Evolutionary conservation across 495 filamentous ascomycete species (phyloP).

Genomic region (Penicillium waksmanii): DNA sequence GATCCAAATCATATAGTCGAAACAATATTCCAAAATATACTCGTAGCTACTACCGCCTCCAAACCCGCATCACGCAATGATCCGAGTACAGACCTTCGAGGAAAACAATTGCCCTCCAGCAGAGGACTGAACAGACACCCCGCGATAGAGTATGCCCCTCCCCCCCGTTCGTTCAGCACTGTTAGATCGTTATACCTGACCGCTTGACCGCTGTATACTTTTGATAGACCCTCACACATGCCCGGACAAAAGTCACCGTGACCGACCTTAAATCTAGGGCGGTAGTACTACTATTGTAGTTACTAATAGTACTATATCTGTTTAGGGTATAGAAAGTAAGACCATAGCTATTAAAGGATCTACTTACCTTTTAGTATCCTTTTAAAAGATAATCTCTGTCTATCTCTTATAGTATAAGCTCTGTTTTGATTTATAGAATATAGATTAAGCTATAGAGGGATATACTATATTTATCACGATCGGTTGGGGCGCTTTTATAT

Average conservation of each 20-base stretch:
- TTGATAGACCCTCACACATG: conserved; percentile 51
- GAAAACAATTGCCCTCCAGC: neutral
- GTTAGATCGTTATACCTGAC: conserved; percentile 5
- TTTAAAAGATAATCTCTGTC: no score
- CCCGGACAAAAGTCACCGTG: conserved; percentile 65
- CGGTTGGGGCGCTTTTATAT: neutral
- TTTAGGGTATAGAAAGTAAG: no score
- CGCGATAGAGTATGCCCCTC: conserved; percentile 70
- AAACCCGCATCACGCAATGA: neutral
- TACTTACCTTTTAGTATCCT: no score
- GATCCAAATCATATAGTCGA: no score
- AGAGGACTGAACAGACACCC: conserved; percentile 30
- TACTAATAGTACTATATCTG: no score
- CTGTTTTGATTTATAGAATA: no score
- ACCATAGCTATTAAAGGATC: no score
- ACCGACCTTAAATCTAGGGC: no score
- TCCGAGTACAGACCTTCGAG: neutral
- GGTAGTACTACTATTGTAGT: no score
- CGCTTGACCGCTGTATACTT: conserved; percentile 24
- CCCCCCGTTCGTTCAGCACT: neutral
- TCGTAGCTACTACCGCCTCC: neutral
- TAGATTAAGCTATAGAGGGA: no score
- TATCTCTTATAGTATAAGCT: no score
- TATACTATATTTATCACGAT: neutral
- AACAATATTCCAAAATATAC: no score